Evolutionary conservation across 495 filamentous ascomycete genomes (phyloP), one percentile per base, ranked within the genome.

Genomic region (Aspergillus ostianus): DNA sequence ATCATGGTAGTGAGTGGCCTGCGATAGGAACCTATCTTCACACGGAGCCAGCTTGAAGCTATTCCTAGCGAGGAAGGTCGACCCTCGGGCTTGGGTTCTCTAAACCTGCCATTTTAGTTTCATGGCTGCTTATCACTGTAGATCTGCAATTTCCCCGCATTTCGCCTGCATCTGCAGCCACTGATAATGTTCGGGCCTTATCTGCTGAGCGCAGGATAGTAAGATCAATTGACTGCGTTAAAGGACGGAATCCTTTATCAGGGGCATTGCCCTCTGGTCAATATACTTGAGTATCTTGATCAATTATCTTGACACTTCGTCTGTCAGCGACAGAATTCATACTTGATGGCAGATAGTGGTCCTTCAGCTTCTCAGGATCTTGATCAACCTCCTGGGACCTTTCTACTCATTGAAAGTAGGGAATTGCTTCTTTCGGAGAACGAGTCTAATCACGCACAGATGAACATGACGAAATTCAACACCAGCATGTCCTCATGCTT

Each of bases 331-430:
- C 8, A 48, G 20, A 6, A 48, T 57, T 55, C 53, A 57, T 57
- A 57, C 64, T 55, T 51, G 23, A 71, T 69, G 68, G 58, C 58
- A 13, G 27, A 54, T 19, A 32, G 30, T 30, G 27, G 26, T 13
- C 52, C 27, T 15, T 19, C 32, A 29, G 13, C 57, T 2, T 54
- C 51, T 15, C 48, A 36, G 7, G 60, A 63, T 2, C 27, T 19
- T 18, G 46, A 55, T 21, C 36, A 64, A 6, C 64, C 68, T 20
- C 73, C 73, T 17, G 73, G 73, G 3, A 76, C 71, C 5, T 71
- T 74, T 54, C 65, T 61, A 15, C 57, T 74, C n/a, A 68, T 76
- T 55, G 57, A 59, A 52, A 68, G 73, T 71, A 61, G 8, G 23
- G 20, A 4, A 6, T 18, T 6, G 3, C 13, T 51, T 44, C 19